A percentile compares a stretch with the other conserved stretches of the same genome.
These are phyloP conservation scores for Paraconiothyrium brasiliense DNA, from an alignment of 2,329 filamentous ascomycete genomes.

Conservation along the genomic window DNA sequence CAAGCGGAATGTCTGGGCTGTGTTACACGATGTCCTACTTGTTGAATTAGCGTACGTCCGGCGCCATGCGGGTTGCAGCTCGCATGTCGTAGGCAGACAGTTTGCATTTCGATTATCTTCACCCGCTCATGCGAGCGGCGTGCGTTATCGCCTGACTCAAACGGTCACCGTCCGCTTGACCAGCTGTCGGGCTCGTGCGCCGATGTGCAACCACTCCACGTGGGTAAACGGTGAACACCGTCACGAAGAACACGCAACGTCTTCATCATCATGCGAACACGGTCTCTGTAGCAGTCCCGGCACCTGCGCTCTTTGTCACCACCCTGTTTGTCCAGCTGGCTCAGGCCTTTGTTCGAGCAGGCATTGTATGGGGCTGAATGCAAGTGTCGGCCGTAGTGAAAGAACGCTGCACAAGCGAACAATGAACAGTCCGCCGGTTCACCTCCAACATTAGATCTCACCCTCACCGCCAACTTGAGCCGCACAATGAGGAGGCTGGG, in stretches of 20 bases:
- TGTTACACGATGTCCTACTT: neutral
- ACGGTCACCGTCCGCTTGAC: slow-evolving; percentile 9
- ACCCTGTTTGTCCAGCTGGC: neutral
- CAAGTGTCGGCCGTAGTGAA: neutral
- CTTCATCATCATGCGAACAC: neutral
- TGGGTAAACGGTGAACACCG: slow-evolving; percentile 4
- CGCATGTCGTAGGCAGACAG: neutral
- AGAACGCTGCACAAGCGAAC: neutral
- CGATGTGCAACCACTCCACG: slow-evolving; percentile 10
- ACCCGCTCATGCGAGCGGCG: neutral
- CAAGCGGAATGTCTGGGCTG: neutral
- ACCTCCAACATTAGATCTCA: neutral
- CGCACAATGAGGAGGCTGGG: slow-evolving; percentile 8
- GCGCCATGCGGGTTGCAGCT: neutral
- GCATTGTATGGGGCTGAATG: slow-evolving; percentile 2
- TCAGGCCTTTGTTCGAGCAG: neutral
- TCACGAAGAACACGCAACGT: slow-evolving; percentile 9
- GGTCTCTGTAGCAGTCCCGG: neutral
- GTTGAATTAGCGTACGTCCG: neutral
- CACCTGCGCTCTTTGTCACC: neutral
- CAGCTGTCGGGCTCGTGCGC: slow-evolving; percentile 8
- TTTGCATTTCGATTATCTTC: neutral
- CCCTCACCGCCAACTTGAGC: neutral
- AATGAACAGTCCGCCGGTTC: slow-evolving; percentile 1
- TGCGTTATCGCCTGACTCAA: slow-evolving; percentile 10